Percentiles rank a stretch among this genome's conserved stretches.
Conservation (phyloP, 116 monocot species). For the Cymodocea nodosa region DNA sequence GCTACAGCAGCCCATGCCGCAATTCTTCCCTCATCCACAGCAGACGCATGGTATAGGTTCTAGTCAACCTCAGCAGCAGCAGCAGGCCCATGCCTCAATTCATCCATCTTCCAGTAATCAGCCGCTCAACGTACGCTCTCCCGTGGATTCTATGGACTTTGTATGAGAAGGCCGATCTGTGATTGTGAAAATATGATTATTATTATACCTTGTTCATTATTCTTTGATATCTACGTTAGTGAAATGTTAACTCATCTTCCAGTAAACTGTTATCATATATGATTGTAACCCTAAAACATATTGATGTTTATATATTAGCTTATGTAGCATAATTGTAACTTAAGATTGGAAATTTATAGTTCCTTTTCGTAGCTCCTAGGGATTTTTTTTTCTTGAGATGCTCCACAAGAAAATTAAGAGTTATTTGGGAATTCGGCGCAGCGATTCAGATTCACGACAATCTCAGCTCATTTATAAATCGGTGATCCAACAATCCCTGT, state of each 20-base stretch:
- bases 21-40: conserved; percentile 18
- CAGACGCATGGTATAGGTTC: conserved; percentile 4
- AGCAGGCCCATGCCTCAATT: conserved; percentile 12
- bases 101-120: conserved; percentile 27
- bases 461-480: conserved; percentile 14
- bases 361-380: too few relatives aligned
- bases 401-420: too few relatives aligned
- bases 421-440: too few relatives aligned
- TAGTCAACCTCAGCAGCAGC: conserved; percentile 9
- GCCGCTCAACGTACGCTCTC: conserved; percentile 3
- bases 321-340: neutral
- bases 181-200: neutral
- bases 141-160: conserved; percentile 39
- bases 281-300: neutral
- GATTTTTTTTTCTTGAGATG: too few relatives aligned
- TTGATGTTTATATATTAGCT: neutral
- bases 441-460: neutral
- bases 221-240: neutral
- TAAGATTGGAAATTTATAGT: neutral
- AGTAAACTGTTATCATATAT: neutral
- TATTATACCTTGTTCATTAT: neutral
- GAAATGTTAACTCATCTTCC: neutral
- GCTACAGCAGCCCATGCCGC: conserved; percentile 12
- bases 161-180: conserved; percentile 13
- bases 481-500: too few relatives aligned